Percentiles rank a stretch among this genome's conserved stretches.
These are phyloP conservation scores for Ophiostoma sp. DNA, from an alignment of 2,329 filamentous ascomycete genomes.

Conservation along the genomic window DNA sequence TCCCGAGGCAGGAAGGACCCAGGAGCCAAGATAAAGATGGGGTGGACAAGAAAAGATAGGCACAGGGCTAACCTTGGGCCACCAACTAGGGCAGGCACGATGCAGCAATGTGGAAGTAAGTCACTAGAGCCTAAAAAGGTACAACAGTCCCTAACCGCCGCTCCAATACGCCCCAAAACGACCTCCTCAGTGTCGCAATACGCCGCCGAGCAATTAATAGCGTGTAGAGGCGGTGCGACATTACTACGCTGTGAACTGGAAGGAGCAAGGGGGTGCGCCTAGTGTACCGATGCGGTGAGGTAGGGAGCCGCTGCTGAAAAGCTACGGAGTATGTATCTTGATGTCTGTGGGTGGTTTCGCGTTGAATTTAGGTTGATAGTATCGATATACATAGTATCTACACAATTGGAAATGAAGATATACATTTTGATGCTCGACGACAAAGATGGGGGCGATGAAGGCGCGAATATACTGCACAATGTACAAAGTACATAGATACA, in stretches of 20 bases:
- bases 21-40: conserved; percentile 5
- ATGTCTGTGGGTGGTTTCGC: background rate
- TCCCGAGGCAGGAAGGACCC: conserved; percentile 6
- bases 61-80: background rate
- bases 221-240: background rate
- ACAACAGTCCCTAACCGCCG: background rate
- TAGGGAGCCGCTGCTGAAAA: conserved; percentile 10
- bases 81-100: background rate
- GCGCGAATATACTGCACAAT: background rate
- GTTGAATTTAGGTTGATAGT: background rate
- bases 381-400: no score
- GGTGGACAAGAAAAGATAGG: background rate
- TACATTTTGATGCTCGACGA: background rate
- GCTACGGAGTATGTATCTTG: background rate
- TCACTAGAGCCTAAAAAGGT: background rate
- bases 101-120: background rate
- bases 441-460: background rate
- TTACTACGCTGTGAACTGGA: background rate
- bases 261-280: conserved; percentile 14
- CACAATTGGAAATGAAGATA: background rate
- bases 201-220: background rate
- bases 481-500: background rate
- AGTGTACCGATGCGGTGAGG: conserved; percentile 17
- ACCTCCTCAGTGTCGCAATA: background rate
- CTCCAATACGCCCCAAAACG: background rate